Evolutionary conservation across 495 filamentous ascomycete genomes (phyloP), one percentile per base, ranked within the genome.

Genomic region (Jackrogersella minutella): DNA sequence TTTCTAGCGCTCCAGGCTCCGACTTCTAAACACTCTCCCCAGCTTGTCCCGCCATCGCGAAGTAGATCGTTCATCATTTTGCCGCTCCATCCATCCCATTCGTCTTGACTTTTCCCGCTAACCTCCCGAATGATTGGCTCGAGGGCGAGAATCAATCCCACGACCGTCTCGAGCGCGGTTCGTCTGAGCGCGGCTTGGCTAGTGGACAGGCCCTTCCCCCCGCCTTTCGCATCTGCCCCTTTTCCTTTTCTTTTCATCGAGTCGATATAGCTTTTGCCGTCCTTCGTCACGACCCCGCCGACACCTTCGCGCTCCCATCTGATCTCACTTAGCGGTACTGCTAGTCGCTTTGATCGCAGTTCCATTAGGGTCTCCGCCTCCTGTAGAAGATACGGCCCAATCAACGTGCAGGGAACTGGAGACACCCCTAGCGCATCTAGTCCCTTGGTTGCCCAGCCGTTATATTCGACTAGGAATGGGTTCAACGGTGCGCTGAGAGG

Each of bases 1-100:
- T 93, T 96, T 74, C 82, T 81, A 66, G 91, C 93, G 89, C 92
- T 96, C 93, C 93, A 97, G n/a, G 91, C 93, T 52, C 93, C 93
- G 58, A 95, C 85, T 81, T 97, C 93, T 41, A 98, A 78, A 76
- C 93, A 96, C 78, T 98, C 93, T 39, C 93, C 92, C 79, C 86
- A 91, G 31, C 87, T 85, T 21, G 92, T 87, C 17, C 92, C 90
- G 41, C 88, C 87, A 61, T 91, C 85, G 71, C 91, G 88, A 64
- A 96, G 82, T 73, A 97, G 79, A 78, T 93, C 90, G 39, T 84
- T 84, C 81, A 90, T 94, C 90, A 97, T 91, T 68, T 89, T 91
- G 31, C 90, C 87, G 80, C 90, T 88, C 93, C 93, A 97, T 37
- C 86, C 81, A 74, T 96, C 91, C 93, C 92, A 98, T 77, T 97